Conservation (phyloP, 2,329 filamentous ascomycete species). For the Fusarium illudens region DNA sequence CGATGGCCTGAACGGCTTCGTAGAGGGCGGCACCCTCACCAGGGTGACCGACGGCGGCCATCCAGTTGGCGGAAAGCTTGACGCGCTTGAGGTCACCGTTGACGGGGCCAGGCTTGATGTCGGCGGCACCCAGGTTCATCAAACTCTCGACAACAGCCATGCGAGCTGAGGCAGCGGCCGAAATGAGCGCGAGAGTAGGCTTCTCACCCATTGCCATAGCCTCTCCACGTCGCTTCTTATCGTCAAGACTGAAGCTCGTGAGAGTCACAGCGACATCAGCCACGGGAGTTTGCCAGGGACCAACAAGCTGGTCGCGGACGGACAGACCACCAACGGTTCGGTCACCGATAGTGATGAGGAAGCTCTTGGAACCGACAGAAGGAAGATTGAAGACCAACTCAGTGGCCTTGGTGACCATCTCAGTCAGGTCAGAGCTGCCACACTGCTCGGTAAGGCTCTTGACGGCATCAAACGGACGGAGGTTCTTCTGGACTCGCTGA, state of each 20-base stretch:
- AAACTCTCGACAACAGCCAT: slow-evolving; percentile 97
- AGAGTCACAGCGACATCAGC: slow-evolving; percentile 93
- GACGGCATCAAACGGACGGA: slow-evolving; percentile 76
- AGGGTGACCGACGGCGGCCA: slow-evolving; percentile 93
- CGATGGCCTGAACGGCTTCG: slow-evolving; percentile 91
- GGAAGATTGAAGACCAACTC: slow-evolving; percentile 85
- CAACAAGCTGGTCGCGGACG: slow-evolving; percentile 92
- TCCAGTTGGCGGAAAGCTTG: slow-evolving; percentile 96
- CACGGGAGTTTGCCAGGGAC: slow-evolving; percentile 94
- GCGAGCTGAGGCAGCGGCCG: slow-evolving; percentile 85
- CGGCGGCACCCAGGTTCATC: slow-evolving; percentile 87
- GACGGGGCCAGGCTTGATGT: slow-evolving; percentile 56
- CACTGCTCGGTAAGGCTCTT: slow-evolving; percentile 72
- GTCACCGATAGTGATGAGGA: slow-evolving; percentile 96
- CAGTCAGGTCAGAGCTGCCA: slow-evolving; percentile 55
- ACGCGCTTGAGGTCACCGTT: slow-evolving; percentile 77
- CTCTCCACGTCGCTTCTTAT: slow-evolving; percentile 81
- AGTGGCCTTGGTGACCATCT: slow-evolving; percentile 65
- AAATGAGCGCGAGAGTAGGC: slow-evolving; percentile 87
- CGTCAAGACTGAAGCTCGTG: slow-evolving; percentile 73
- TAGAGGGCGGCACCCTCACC: slow-evolving; percentile 93
- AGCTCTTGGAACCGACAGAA: slow-evolving; percentile 94
- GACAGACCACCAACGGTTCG: slow-evolving; percentile 90
- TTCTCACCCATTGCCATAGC: slow-evolving; percentile 99
- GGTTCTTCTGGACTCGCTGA: slow-evolving; percentile 53